Base-by-base conservation (phyloP, 1,284 basidiomycete genomes). In the Austroboletus niveus region DNA sequence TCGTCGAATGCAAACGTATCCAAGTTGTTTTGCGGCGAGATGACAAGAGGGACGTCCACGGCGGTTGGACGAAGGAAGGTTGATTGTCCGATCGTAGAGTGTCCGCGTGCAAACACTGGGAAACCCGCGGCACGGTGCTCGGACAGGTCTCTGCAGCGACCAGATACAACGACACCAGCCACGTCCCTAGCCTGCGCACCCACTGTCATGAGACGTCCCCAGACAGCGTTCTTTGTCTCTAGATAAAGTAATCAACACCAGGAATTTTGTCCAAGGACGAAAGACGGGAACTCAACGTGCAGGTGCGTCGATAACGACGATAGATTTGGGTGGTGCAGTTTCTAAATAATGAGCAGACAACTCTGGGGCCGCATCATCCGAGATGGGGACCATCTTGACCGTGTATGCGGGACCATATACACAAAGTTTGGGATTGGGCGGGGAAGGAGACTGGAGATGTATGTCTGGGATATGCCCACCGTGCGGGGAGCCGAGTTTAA, bases 151-250 rank as follows among this genome's bases (percentile, higher is more conserved):
- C 94, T 80, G 71, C 89, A 92, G 11, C 91, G 80, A 2, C 93
- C 93, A 47, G 85, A 87, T 49, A 96, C 85, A 45, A 96, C 75
- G 31, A 91, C 89, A 8, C 90, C 93, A 15, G 77, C 71, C 7
- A 85, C 84, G 27, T 78, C 79, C 40, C 85, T 80, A 11, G 80
- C 74, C 61, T 84, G 80, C 0, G 92, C 91, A n/a, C 92, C 87
- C 0, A 89, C 86, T 1, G 90, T 87, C 90, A 96, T 93, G 30
- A 95, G 78, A 4, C 93, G 93, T 8, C 94, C 94, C 89, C 93
- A 94, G 0, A 92, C 87, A 1, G 92, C 92, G 58, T 88, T 93
- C 66, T 88, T 90, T 42, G 77, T 73, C 56, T 84, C 89, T 92
- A 66, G 46, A 48, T 14, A n/a, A 14, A 11, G 30, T 10, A 2